Evolutionary conservation across 495 filamentous ascomycete species (phyloP), one percentile per base, ranked within the genome.

Genomic region (Bathelium albidoporum): DNA sequence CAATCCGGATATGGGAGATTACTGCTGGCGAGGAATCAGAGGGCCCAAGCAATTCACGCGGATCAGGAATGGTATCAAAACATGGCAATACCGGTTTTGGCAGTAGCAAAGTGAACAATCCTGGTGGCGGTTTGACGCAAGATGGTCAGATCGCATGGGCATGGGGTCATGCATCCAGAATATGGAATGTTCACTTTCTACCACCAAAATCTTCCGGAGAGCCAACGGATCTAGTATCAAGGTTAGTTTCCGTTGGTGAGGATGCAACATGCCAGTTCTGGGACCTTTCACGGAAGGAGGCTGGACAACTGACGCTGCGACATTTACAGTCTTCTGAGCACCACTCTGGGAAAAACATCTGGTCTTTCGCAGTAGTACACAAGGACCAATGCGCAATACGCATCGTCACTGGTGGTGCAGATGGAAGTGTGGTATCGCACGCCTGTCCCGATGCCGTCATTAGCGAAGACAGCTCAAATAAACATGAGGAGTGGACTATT

Each of bases 301-400:
- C 20, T n/a, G 26, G 45, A 22, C 59, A 62, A 60, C 62, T 64
- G 62, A 74, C 10, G 1, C 73, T 94, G 34, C 75, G 62, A 9
- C 79, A 87, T 29, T 72, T 77, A 11, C 72, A 75, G 1, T 83
- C 80, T 14, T 79, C 80, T 41, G 74, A 77, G 20, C 83, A 81
- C 58, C 94, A 98, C 70, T 78, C 74, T 32, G 93, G 94, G 32
- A 97, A 97, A 72, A 89, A 96, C 69, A 85, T 97, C n/a, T 97
- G 91, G 91, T 86, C 90, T 1, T 74, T 83, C 29, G 84, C 82
- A 12, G 69, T 87, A 10, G 65, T 67, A n/a, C n/a, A 66, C 36
- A 16, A 61, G 59, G 5, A 65, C 66, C 9, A 63, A 69, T 32
- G 64, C 73, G 7, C 71, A 68, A 61, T 72, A 1, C 59, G 83